phyloP scores from a whole-genome alignment of 805 yeast species.

The Soucietia sequanensis region DNA sequence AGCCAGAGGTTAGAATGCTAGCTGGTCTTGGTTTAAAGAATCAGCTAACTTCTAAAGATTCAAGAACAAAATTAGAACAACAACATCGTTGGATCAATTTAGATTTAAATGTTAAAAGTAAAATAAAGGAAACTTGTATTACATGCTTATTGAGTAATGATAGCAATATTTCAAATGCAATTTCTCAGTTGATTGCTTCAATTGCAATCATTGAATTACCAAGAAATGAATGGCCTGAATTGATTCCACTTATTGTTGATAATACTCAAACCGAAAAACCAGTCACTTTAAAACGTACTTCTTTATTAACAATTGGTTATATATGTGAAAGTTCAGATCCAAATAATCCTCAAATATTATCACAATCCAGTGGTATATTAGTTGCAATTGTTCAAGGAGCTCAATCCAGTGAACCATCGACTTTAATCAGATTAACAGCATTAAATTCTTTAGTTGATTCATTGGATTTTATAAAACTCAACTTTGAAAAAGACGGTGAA shows the following conservation, averaged over 20 bases:
- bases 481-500: constrained; percentile 92
- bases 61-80: constrained; percentile 53
- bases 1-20: constrained; percentile 82
- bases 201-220: constrained; percentile 96
- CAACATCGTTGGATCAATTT: constrained; percentile 74
- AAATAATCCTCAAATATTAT: constrained; percentile 65
- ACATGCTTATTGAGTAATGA: constrained; percentile 61
- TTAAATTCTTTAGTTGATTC: constrained; percentile 89
- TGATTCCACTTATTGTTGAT: constrained; percentile 79
- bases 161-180: constrained; percentile 79
- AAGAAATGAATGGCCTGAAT: constrained; percentile 80
- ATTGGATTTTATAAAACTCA: constrained; percentile 80
- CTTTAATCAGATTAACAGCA: constrained; percentile 81
- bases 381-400: constrained; percentile 98
- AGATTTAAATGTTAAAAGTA: constrained; percentile 51
- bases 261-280: constrained; percentile 81
- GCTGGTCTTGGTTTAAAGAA: constrained; percentile 89
- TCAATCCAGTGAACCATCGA: constrained; percentile 73
- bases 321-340: constrained; percentile 96
- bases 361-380: constrained; percentile 87
- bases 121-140: constrained; percentile 62
- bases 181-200: constrained; percentile 94
- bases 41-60: constrained; percentile 80
- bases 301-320: constrained; percentile 87
- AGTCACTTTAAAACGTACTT: constrained; percentile 78